Base-by-base conservation (phyloP, 495 filamentous ascomycete genomes). In the Astrocystis sublimbata region DNA sequence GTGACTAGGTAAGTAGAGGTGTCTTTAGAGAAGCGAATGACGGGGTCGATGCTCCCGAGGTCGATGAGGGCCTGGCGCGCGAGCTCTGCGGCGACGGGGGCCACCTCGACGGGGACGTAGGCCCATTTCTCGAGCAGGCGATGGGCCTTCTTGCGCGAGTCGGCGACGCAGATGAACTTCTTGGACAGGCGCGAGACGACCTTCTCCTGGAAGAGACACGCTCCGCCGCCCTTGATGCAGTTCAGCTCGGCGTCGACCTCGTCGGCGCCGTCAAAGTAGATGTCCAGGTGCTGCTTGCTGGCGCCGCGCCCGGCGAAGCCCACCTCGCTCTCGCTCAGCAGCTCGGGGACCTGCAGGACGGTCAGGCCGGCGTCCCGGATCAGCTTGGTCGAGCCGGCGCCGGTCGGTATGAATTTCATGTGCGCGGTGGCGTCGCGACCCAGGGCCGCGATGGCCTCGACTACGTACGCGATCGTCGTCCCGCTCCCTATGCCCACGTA, bases 131-230 rank as follows among this genome's bases (percentile, higher is more conserved):
- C 91, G 8, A 96, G 84, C 52, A 98, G 84, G 26, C 89, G 84
- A 41, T 83, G 73, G 61, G 89, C 87, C 52, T 93, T 84, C 79
- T 98, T 98, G 62, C 94, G 86, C 65, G 89, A 91, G 76, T 98
- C 92, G 33, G 96, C 94, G 56, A 98, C 96, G 69, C 91, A 94
- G 57, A 98, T 85, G 71, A 98, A 97, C 67, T 92, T 89, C 78
- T 85, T 88, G 2, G 93, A 89, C 58, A 86, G 83, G 33, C 89
- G 84, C 3, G 93, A 93, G 13, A 98, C 93, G 23, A 98, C 79
- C 79, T 98, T 98, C 80, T 98, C 94, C 77, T 98, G 96, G 82
- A 96, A 97, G 61, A 97, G 77, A 75, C 96, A 98, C 28, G 92
- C 94, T 45, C 94, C 94, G 15, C 94, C 94, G 46, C 94, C 94